Base-by-base conservation (phyloP, 805 yeast species). In the Ogataea pilisensis region DNA sequence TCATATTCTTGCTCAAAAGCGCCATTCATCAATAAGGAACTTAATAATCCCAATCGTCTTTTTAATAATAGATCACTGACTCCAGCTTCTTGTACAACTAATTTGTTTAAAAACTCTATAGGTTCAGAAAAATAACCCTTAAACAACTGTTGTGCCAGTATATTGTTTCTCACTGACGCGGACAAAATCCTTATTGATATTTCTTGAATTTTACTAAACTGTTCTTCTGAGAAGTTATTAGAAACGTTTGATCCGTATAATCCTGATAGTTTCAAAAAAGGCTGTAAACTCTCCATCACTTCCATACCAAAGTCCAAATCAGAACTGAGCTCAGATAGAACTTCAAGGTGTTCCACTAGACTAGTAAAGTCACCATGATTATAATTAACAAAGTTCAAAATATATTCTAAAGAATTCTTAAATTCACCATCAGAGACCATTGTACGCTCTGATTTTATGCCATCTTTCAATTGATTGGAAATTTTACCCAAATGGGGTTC, bases 121-220 rank as follows among this genome's bases (percentile, higher is more conserved):
- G 51, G 48, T 12, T 54, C 42, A 8, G 41, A 34, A 18, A 59
- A 36, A 34, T 54, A 50, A 2, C 38, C 17, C 4, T 41, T 7
- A 18, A 60, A 48, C 3, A 34, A 36, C 7, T 41, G 32, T 34
- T 54, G 56, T 1, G 65, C 63, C 3, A 48, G 75, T 2, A 78
- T 79, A 55, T 89, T 89, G 57, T 88, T 88, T 51, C 96, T 71
- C 34, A 88, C 60, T 4, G 90, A 62, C 5, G 86, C 71, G 0
- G 85, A 81, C 43, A 89, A 65, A 22, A 83, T 67, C 45, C 88
- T 68, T 12, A 78, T 73, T 1, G 79, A 59, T 33, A 73, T 51
- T 42, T 87, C 93, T 42, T 70, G 66, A 1, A 68, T 36, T n/a
- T 40, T 48, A 0, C 37, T 25, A 19, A 35, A 25, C 31, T 52